Evolutionary conservation across 768 basidiomycete species (phyloP), one percentile per base, ranked within the genome.

Genomic region (Mrakia frigida): DNA sequence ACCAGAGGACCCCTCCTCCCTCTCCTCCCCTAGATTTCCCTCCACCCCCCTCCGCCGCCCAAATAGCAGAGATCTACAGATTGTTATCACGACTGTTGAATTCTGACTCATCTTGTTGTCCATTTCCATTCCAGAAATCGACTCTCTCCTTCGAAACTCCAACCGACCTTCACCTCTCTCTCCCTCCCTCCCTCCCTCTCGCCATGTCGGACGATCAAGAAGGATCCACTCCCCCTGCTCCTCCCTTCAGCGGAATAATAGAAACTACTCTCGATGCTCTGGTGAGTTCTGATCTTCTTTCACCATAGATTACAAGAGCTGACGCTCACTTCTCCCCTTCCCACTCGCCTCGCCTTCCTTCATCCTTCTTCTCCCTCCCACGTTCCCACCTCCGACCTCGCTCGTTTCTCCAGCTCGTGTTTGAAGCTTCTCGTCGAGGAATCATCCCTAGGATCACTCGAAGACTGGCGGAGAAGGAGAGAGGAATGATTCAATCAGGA

Each of bases 211-310:
- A 56, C 23, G 56, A 56, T n/a, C 56, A 25, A 28, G 56, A 56
- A 25, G 56, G 56, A 4, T n/a, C 56, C 18, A 9, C 13, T 6
- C n/a, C 56, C 0, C 56, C 56, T 7, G n/a, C 25, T 0, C 56
- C 69, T n/a, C 56, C 69, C 1, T 76, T 76, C 41, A 56, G 13
- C 28, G 75, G 95, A 28, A 98, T 91, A 89, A 93, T 98, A 86
- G 93, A 95, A 82, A 92, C 93, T 5, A 98, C 95, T 0, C 90
- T 91, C 80, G 95, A 98, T 84, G 94, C 94, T 11, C 88, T 98
- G 28, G 89, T 98, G 28, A 25, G 56, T 56, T 28, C 56, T n/a
- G 9, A 6, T 18, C 56, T 5, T 56, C n/a, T 28, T 9, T 9
- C 46, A 14, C 46, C 21, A 50, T 21, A 50, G 16, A 50, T 50